Conservation (phyloP, 2,329 filamentous ascomycete species). For the Talaromyces verruculosus region DNA sequence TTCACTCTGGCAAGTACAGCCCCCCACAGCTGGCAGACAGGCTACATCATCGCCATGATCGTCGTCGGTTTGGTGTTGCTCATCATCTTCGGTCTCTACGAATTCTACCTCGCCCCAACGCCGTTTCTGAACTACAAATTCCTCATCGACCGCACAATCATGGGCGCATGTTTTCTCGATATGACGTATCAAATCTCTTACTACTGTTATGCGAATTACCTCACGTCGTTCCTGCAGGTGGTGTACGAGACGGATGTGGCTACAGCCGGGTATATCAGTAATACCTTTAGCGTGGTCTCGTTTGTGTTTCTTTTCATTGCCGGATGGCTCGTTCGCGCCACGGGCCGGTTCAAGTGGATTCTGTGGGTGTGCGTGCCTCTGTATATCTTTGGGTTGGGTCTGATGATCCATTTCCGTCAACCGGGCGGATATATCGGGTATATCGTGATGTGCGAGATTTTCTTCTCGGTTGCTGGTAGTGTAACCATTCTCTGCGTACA, state of each 20-base stretch:
- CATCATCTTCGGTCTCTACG: conserved; percentile 54
- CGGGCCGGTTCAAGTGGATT: conserved; percentile 53
- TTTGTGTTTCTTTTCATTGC: conserved; percentile 57
- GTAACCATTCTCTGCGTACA: conserved; percentile 53
- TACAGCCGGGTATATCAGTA: conserved; percentile 45
- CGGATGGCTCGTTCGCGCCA: conserved; percentile 50
- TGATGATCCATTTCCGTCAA: conserved; percentile 56
- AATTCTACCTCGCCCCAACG: conserved; percentile 55
- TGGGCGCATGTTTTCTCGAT: conserved; percentile 28
- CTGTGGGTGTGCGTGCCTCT: conserved; percentile 52
- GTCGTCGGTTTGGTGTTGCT: conserved; percentile 57
- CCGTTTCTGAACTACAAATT: conserved; percentile 56
- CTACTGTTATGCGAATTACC: conserved; percentile 34
- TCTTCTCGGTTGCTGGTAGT: conserved; percentile 55
- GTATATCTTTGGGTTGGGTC: conserved; percentile 49
- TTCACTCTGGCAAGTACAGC: conserved; percentile 30
- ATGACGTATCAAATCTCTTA: conserved; percentile 39
- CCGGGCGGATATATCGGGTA: conserved; percentile 49
- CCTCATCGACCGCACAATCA: conserved; percentile 34
- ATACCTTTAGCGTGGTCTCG: conserved; percentile 52
- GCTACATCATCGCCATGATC: conserved; percentile 50
- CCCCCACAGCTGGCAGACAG: conserved; percentile 28
- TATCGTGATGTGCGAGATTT: conserved; percentile 56
- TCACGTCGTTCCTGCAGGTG: conserved; percentile 39
- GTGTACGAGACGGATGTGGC: conserved; percentile 35